These are phyloP conservation scores for Pseudogymnoascus sp. DNA, from an alignment of 2,329 filamentous ascomycete genomes.

Conservation along the genomic window DNA sequence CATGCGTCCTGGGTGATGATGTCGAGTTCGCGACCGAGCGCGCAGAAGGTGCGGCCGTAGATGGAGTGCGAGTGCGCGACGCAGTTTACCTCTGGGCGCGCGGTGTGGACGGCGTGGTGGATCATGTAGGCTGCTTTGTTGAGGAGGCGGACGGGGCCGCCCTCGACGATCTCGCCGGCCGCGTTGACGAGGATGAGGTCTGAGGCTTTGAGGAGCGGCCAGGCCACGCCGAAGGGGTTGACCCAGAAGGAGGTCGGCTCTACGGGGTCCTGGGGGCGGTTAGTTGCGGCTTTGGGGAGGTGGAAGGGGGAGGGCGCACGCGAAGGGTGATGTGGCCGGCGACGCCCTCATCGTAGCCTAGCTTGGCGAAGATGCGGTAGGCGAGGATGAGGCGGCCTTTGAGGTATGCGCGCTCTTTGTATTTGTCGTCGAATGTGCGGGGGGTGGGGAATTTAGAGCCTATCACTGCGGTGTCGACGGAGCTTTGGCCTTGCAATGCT, in stretches of 20 bases:
- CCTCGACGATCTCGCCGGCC: conserved; percentile 53
- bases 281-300: background rate
- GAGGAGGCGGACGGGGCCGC: conserved; percentile 36
- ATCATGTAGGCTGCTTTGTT: conserved; percentile 47
- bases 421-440: conserved; percentile 25
- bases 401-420: conserved; percentile 30
- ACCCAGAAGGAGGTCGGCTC: conserved; percentile 30
- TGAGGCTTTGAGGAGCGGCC: conserved; percentile 45
- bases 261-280: conserved; percentile 25
- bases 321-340: conserved; percentile 39
- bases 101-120: conserved; percentile 50
- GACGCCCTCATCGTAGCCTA: conserved; percentile 39
- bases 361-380: conserved; percentile 40
- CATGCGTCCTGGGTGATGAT: conserved; percentile 52
- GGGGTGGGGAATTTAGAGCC: conserved; percentile 10
- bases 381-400: conserved; percentile 39
- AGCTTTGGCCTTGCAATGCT: background rate
- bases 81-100: conserved; percentile 49
- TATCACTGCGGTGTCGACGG: background rate
- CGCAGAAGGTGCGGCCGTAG: conserved; percentile 53
- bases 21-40: conserved; percentile 50
- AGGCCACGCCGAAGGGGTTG: conserved; percentile 30
- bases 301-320: conserved; percentile 18
- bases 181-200: conserved; percentile 61
- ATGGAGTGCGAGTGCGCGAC: conserved; percentile 52